Evolutionary conservation across 805 yeast species (phyloP).

Genomic region (Spencermartinsiella europaea): DNA sequence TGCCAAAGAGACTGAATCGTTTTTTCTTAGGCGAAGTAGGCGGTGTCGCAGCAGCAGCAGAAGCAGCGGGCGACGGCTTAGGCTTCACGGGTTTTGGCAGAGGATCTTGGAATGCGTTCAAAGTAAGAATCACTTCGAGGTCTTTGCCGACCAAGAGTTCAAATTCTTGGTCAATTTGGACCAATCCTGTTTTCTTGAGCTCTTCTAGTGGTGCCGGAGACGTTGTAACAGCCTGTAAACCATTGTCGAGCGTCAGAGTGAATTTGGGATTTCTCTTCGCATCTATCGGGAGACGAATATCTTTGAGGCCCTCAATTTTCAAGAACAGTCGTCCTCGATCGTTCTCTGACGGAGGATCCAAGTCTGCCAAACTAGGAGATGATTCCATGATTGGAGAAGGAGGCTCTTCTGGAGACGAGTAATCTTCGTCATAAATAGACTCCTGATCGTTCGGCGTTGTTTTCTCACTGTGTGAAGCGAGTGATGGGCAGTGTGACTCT

Average conservation of each 20-base stretch:
- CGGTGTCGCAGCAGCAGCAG: constrained; percentile 3
- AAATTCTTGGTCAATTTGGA: constrained; percentile 62
- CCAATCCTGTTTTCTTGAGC: constrained; percentile 19
- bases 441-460: constrained; percentile 9
- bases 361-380: constrained; percentile 15
- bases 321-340: constrained; percentile 26
- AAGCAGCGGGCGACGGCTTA: neutral
- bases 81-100: constrained; percentile 4
- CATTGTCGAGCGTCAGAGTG: constrained; percentile 60
- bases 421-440: constrained; percentile 11
- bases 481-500: constrained; percentile 3
- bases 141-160: constrained; percentile 62
- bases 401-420: neutral
- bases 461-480: neutral
- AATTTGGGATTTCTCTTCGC: constrained; percentile 42
- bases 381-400: constrained; percentile 12
- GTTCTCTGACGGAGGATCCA: constrained; percentile 18
- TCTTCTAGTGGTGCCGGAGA: constrained; percentile 35
- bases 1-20: constrained; percentile 15
- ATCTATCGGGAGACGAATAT: constrained; percentile 39
- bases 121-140: constrained; percentile 63
- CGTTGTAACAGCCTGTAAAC: constrained; percentile 69
- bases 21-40: constrained; percentile 18
- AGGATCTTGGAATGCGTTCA: constrained; percentile 44
- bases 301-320: constrained; percentile 21